Base-by-base conservation (phyloP, 805 yeast genomes). In the Zygotorulaspora danielsina region DNA sequence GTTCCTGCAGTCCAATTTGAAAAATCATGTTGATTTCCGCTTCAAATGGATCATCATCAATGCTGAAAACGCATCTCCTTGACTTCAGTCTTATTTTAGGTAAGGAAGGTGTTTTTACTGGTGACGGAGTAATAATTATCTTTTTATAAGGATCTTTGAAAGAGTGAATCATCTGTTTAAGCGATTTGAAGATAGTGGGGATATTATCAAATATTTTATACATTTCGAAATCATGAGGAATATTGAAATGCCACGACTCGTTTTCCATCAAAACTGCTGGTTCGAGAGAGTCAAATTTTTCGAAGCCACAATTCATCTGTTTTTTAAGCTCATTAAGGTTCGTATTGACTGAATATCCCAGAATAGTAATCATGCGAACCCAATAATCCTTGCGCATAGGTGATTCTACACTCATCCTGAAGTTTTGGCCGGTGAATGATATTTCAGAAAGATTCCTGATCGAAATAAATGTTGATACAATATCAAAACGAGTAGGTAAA, bases 41-140 rank as follows among this genome's bases (percentile, higher is more conserved):
- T 60, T 90, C 97, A 58, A 89, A 88, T 6, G 95, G 90, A 61
- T 90, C 97, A 59, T 85, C 95, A 40, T 85, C 95, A 46, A 88
- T 69, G 17, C 81, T 71, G 26, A 88, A 64, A 4, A 81, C 67
- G 46, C 85, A 69, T 28, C 75, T 66, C 5, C 67, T 67, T 0
- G 94, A 68, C 29, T 65, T 71, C 25, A 88, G 49, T 16, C 73
- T 70, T 2, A 86, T 63, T 15, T 63, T 65, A 10, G 89, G 89
- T 6, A 90, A 65, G 0, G 75, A 71, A 0, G 66, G 59, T n/a
- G 63, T 65, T 12, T 57, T 64, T 2, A 61, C 47, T 9, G 36
- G 42, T 33, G 70, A 44, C 12, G 76, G 77, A 32, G 52, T 49
- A 9, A 70, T 67, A 5, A 66, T 58, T 17, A 63, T 42, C 32